Evolutionary conservation across 129 eudicot genomes (phyloP).

Genomic region (Scalesia atractyloides): DNA sequence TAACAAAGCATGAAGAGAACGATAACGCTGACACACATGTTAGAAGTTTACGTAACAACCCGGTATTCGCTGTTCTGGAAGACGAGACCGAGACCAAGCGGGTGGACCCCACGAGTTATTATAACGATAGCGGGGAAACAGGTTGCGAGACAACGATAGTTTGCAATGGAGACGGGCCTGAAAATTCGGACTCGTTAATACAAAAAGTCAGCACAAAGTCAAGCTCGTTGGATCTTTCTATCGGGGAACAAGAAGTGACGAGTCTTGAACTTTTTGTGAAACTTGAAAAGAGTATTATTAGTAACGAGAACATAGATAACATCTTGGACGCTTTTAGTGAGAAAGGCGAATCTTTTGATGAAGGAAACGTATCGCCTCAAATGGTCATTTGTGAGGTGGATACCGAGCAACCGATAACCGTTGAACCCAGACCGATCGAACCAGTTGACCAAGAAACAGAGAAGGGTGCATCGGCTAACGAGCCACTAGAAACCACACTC

Average conservation of each 20-base stretch:
- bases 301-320: constrained; percentile 24
- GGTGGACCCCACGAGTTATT: constrained; percentile 94
- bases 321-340: constrained; percentile 36
- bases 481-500: constrained; percentile 20
- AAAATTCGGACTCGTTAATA: constrained; percentile 34
- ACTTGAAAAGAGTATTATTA: constrained; percentile 37
- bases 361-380: constrained; percentile 38
- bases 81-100: constrained; percentile 81
- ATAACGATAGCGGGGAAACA: constrained; percentile 61
- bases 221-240: constrained; percentile 37
- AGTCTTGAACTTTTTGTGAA: constrained; percentile 30
- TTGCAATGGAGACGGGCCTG: constrained; percentile 51
- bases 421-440: constrained; percentile 23
- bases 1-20: constrained; percentile 36
- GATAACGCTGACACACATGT: constrained; percentile 24
- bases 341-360: constrained; percentile 33
- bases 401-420: constrained; percentile 37
- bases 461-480: constrained; percentile 30
- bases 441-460: constrained; percentile 29
- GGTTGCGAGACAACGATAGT: constrained; percentile 51
- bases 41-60: constrained; percentile 42
- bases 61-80: constrained; percentile 33
- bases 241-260: constrained; percentile 49
- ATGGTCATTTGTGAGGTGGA: constrained; percentile 36
- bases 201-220: constrained; percentile 52